phyloP scores from a whole-genome alignment of 345 rosid species.

The Salix exigua region DNA sequence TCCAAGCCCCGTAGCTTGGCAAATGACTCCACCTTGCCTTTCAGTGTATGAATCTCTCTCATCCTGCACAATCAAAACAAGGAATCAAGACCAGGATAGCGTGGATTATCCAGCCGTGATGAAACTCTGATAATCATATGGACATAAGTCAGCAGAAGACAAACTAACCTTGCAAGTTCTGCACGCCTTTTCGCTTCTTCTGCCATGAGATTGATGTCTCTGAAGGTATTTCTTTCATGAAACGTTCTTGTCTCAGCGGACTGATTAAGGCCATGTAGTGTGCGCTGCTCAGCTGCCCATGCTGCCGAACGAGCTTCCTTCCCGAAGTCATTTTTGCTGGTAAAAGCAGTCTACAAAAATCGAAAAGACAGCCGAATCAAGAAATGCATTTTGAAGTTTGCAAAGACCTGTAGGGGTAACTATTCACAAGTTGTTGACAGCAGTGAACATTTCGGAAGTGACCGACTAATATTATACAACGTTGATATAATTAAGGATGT shows the following conservation, averaged over 20 bases:
- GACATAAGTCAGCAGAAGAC: neutral
- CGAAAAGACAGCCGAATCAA: neutral
- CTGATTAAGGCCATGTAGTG: conserved; percentile 39
- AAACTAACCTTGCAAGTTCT: conserved; percentile 29
- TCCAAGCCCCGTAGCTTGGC: conserved; percentile 46
- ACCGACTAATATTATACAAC: neutral
- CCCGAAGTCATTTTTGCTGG: conserved; percentile 39
- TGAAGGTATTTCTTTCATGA: conserved; percentile 23
- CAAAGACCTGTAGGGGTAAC: too few relatives aligned
- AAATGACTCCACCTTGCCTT: conserved; percentile 48
- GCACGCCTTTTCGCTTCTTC: conserved; percentile 54
- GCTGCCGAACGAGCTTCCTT: conserved; percentile 44
- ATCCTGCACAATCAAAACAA: conserved; percentile 22
- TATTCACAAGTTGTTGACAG: too few relatives aligned
- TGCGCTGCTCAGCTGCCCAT: conserved; percentile 42
- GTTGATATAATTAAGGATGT: neutral
- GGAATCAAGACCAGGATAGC: neutral
- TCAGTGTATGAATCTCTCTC: conserved; percentile 53
- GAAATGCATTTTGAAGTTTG: neutral
- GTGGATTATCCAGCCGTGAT: neutral
- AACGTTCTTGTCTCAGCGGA: conserved; percentile 6
- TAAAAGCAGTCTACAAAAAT: conserved; percentile 38
- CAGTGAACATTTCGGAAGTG: neutral
- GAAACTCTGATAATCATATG: too few relatives aligned
- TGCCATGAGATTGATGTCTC: conserved; percentile 40